Base-by-base conservation (phyloP, 129 eudicot species). In the Escallonia rubra region DNA sequence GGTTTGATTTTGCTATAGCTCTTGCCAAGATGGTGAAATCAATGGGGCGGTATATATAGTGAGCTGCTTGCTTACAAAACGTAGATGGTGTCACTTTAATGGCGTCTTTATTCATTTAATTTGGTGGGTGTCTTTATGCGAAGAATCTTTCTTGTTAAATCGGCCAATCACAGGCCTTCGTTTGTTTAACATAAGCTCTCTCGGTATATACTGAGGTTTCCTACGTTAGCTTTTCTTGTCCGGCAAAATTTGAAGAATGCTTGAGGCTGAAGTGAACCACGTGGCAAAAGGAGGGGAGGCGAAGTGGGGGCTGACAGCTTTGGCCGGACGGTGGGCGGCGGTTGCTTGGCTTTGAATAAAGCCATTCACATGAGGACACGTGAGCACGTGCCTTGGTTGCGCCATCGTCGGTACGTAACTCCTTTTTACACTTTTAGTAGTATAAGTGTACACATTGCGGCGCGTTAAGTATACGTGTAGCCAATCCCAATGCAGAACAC, bases 281-380 rank as follows among this genome's bases (percentile, higher is more conserved):
- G 62, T 57, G 62, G 62, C 62, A 38, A 57, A 57, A 57, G 62
- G 43, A 64, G 40, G 11, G 8, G 56, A 13, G 34, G 13, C 10
- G 62, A 12, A 64, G 40, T 4, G 8, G 56, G 14, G 34, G 13
- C 10, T 42, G 41, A 43, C 38, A 23, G 46, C 52, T 43, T 15
- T 43, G 13, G 40, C 14, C 49, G 41, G 52, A 44, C 63, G 43
- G 12, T 43, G 52, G 53, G 42, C 49, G 49, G 54, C 41, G 41
- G 65, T 69, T 57, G 52, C 63, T 23, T 69, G 54, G 72, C 55
- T 47, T 63, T 3, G 76, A 64, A 64, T 72, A 67, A 73, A 45
- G 66, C 10, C 61, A 45, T 14, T 41, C 64, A 58, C 72, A 50
- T 74, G 73, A 59, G 8, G 50, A 46, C 72, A 59, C 63, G 43